phyloP scores from a whole-genome alignment of 2,329 filamentous ascomycete genomes.

The Lasiodiplodia hormozganensis region DNA sequence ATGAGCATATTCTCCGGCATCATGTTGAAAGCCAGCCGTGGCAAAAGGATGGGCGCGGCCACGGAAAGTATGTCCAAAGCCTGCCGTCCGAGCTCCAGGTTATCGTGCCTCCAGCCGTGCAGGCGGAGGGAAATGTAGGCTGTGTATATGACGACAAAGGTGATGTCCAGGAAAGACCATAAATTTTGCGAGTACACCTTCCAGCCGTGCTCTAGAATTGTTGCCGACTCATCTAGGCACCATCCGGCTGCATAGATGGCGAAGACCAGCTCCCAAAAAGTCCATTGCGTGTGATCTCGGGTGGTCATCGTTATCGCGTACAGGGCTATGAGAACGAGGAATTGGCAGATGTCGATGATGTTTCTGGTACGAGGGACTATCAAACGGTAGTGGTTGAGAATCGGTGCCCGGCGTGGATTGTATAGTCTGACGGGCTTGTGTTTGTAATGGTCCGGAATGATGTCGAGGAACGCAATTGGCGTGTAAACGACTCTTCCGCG shows the following conservation, averaged over 20 bases:
- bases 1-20: constrained; percentile 87
- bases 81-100: constrained; percentile 63
- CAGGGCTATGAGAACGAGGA: constrained; percentile 70
- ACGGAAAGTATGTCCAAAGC: constrained; percentile 81
- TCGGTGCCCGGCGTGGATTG: constrained; percentile 74
- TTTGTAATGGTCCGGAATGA: constrained; percentile 87
- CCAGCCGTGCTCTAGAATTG: constrained; percentile 78
- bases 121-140: constrained; percentile 73
- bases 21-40: constrained; percentile 80
- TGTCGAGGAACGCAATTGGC: constrained; percentile 80
- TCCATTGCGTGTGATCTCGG: constrained; percentile 65
- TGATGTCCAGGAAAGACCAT: constrained; percentile 86
- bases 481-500: constrained; percentile 82
- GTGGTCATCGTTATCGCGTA: constrained; percentile 77
- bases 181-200: constrained; percentile 86
- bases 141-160: constrained; percentile 75
- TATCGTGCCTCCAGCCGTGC: constrained; percentile 63
- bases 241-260: constrained; percentile 78
- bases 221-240: constrained; percentile 79
- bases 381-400: constrained; percentile 84
- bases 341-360: constrained; percentile 76
- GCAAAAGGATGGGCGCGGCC: constrained; percentile 78
- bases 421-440: constrained; percentile 82
- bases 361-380: constrained; percentile 82
- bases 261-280: constrained; percentile 69